Evolutionary conservation across 176 grass and related monocot genomes (phyloP), one percentile per base, ranked within the genome.

Genomic region (Raddia distichophylla): DNA sequence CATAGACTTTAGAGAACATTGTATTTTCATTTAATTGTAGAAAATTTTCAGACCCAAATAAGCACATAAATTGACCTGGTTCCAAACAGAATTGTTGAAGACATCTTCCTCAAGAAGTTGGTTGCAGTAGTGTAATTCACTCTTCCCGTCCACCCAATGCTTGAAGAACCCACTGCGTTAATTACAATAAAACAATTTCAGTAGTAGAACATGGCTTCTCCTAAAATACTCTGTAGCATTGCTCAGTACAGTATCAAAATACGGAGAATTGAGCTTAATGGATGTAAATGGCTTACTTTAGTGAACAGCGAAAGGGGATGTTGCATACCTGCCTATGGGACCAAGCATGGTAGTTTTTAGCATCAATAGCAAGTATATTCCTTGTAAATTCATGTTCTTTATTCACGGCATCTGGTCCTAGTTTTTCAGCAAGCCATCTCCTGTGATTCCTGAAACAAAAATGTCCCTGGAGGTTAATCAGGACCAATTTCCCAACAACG

Each of bases 21-120:
- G n/a, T n/a, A n/a, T n/a, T n/a, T n/a, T n/a, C n/a, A n/a, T n/a
- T n/a, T n/a, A n/a, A n/a, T n/a, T n/a, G n/a, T 54, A 66, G 14
- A 82, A 65, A 57, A 4, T 33, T 20, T 59, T 32, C 17, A 33
- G 48, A 77, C 50, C 65, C 60, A 76, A 74, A 58, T 2, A 82
- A 68, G 73, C 52, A 64, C 17, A 49, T 11, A 9, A 82, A 51
- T 49, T 55, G 34, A 98, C 96, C 93, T 98, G 96, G 91, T 98
- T 98, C 96, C 96, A 98, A 86, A 90, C 96, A 76, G 96, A 98
- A 86, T 98, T 98, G 77, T 98, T 98, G 69, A 95, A 95, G 82
- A 93, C 44, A 62, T 98, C 96, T 74, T 98, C 93, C 77, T 91
- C 73, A 84, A 98, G 86, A 62, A 98, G 88, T 53, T 86, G 64